Evolutionary conservation across 2,329 filamentous ascomycete species (phyloP).

Genomic region (Fusarium aywerte): DNA sequence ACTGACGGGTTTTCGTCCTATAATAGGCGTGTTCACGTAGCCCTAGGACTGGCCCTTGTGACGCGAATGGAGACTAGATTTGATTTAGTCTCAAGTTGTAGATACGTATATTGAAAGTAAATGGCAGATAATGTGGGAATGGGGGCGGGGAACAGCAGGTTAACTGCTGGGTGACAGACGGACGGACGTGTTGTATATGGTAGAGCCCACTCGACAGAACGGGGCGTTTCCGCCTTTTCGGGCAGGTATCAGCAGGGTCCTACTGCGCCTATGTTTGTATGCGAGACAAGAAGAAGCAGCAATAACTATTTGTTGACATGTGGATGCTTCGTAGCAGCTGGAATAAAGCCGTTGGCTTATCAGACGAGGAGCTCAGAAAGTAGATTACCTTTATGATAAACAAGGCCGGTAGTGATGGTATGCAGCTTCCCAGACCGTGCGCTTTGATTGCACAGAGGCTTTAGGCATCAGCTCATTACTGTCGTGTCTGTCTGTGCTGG

Average conservation of each 20-base stretch:
- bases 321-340: constrained; percentile 18
- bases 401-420: neutral
- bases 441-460: neutral
- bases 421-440: neutral
- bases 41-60: constrained; percentile 21
- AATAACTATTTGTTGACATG: constrained; percentile 1
- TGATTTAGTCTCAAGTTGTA: constrained; percentile 16
- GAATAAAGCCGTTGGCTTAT: constrained; percentile 37
- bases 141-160: constrained; percentile 30
- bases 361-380: constrained; percentile 12
- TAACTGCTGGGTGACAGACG: neutral
- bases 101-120: constrained; percentile 12
- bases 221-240: neutral
- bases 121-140: constrained; percentile 17
- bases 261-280: neutral
- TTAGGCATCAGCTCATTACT: neutral
- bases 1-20: neutral
- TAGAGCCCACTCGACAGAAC: neutral
- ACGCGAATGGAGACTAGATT: constrained; percentile 12
- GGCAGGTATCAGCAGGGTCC: neutral
- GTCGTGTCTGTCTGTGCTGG: neutral
- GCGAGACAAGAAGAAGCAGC: constrained; percentile 2
- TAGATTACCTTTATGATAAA: neutral
- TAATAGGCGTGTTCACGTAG: neutral
- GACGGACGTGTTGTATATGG: neutral